A percentile compares a stretch with the other conserved stretches of the same genome.
Evolutionary conservation across 1,284 basidiomycete species (phyloP).

Genomic region (Puccinia hordei): DNA sequence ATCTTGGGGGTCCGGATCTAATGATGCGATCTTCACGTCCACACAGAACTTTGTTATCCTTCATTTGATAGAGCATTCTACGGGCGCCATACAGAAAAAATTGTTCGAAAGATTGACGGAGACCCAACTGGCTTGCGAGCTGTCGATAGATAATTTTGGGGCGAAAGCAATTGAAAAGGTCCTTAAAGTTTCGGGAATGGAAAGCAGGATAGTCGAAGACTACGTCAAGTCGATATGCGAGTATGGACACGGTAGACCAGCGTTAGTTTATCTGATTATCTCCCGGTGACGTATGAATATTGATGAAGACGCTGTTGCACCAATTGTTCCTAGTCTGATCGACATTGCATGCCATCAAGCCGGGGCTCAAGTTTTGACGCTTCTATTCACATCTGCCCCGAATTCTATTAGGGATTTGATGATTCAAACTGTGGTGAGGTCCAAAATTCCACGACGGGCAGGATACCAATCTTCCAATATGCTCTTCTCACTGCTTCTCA

Average conservation of each 20-base stretch:
- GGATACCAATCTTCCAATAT: too few species aligned
- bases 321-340: conserved; percentile 37
- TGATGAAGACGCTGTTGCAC: not conserved
- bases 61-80: conserved; percentile 51
- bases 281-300: not conserved
- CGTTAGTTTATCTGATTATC: conserved; percentile 37
- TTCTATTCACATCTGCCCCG: conserved; percentile 49
- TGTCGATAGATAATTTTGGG: conserved; percentile 51
- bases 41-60: conserved; percentile 50
- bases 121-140: conserved; percentile 50
- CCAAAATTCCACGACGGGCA: not conserved
- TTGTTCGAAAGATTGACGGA: conserved; percentile 50
- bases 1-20: not conserved
- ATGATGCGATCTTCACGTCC: not conserved
- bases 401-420: conserved; percentile 50
- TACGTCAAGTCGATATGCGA: conserved; percentile 51
- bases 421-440: conserved; percentile 51
- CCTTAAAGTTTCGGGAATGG: conserved; percentile 51
- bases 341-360: conserved; percentile 52
- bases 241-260: conserved; percentile 50
- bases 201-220: conserved; percentile 49
- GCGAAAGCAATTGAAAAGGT: conserved; percentile 51
- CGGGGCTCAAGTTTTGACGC: conserved; percentile 50
- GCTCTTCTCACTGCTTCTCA: too few species aligned
- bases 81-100: conserved; percentile 45